Evolutionary conservation across 495 filamentous ascomycete species (phyloP), one percentile per base, ranked within the genome.

Genomic region (Trichoderma parareesei): DNA sequence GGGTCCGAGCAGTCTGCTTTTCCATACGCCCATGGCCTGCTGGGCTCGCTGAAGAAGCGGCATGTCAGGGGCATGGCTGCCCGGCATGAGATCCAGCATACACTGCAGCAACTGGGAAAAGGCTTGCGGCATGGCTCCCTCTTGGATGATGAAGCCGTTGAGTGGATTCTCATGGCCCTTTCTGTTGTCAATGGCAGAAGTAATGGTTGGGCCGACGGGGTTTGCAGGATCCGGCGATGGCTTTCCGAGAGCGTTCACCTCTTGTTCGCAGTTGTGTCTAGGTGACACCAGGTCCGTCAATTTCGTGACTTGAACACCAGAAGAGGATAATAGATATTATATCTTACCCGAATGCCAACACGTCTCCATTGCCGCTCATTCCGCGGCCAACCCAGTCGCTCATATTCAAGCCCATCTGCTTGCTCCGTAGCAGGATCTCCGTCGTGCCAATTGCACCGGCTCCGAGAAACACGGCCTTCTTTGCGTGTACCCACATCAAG

Each of bases 331-430:
- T 16, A 53, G 18, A 33, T 33, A 5, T 42, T 10, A 53, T 4
- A 18, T 20, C 76, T 71, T 70, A 79, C 75, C 85, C 86, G 70
- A 88, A 89, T 5, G 80, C 78, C 40, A 89, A 69, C 64, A 89
- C 82, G 66, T 87, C 86, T 3, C 87, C 87, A 69, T 90, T 90
- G 18, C 87, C 87, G 69, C 84, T 86, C 79, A 89, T 85, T 61
- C 83, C 81, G 60, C 81, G 75, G 27, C 86, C 87, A 38, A 87
- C 80, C 46, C 74, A 74, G 18, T 81, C 72, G 68, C 85, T 88
- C 76, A 84, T 79, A 3, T 75, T 67, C 4, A 89, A 72, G 1
- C 87, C 86, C 69, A 82, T 78, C 43, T 82, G 73, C 71, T 80
- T 85, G 65, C 85, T 87, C 33, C 85, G 78, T 6, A 90, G 81